Base-by-base conservation (phyloP, 441 rosid genomes). In the Bruguiera hainesii region DNA sequence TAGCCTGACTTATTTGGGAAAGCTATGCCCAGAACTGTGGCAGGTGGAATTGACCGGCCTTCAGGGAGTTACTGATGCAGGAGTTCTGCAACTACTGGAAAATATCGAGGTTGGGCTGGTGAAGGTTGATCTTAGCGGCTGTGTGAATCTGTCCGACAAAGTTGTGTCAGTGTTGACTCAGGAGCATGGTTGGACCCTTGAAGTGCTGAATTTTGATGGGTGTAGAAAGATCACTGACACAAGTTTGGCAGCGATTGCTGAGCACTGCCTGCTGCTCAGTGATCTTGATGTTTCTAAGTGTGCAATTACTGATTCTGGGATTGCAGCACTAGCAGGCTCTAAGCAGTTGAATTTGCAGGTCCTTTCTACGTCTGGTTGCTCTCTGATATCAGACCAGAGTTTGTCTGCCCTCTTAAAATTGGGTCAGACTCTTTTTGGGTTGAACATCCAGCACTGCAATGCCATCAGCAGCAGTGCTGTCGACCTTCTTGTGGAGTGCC, bases 271-370 rank as follows among this genome's bases (percentile, higher is more conserved):
- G 30, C 63, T 89, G 68, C 85, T 95, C 30, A 79, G 80, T 66
- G 97, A 92, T 69, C 93, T 95, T 11, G 95, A 92, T 72, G 70
- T 95, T 66, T 95, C 98, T 0, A 85, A 80, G 49, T 89, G 97
- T 75, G 71, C 84, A 1, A 62, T 88, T 69, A 72, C 96, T 1
- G 95, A 95, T 78, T 77, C 61, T 0, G 99, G 99, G 25, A 67
- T 95, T 64, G 76, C 75, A 19, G 75, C 79, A 33, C 76, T 95
- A 59, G 87, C 98, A 61, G 64, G 70, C 18, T 85, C 96, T 2
- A 70, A 60, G 13, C 79, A 69, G 68, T 74, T 89, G 50, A 80
- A 74, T 72, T 80, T 90, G 13, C 96, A 87, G 80, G 74, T 90
- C 69, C 80, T 95, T 35, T 90, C 95, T 0, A 16, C 84, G 49